phyloP scores from a whole-genome alignment of 1,284 basidiomycete genomes.

The Cutaneotrichosporon sp. region DNA sequence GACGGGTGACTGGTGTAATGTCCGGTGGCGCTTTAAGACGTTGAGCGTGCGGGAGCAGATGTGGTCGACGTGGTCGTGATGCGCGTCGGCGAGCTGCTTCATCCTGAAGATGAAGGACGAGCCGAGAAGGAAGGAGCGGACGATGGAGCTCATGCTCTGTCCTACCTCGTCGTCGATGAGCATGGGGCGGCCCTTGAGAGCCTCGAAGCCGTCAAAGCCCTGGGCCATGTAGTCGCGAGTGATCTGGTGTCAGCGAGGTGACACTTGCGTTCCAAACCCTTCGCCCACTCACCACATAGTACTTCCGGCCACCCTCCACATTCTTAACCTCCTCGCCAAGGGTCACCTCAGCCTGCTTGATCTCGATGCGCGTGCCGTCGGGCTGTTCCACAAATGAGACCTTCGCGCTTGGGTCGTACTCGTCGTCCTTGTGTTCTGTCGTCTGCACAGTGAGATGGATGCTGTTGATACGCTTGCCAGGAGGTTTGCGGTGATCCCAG shows the following conservation, averaged over 20 bases:
- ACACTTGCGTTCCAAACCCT: background rate
- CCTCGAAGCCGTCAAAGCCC: slow-evolving; percentile 73
- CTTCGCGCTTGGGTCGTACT: slow-evolving; percentile 29
- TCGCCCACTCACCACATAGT: slow-evolving; percentile 65
- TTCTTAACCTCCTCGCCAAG: slow-evolving; percentile 61
- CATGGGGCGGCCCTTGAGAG: slow-evolving; percentile 67
- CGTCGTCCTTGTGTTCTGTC: slow-evolving; percentile 33
- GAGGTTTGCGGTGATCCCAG: slow-evolving; percentile 73
- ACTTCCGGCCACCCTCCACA: slow-evolving; percentile 62
- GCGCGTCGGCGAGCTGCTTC: slow-evolving; percentile 47
- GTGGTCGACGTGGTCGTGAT: slow-evolving; percentile 35
- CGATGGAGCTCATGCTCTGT: slow-evolving; percentile 74
- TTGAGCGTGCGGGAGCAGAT: slow-evolving; percentile 36
- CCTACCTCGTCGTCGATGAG: slow-evolving; percentile 85
- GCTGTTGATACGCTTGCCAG: slow-evolving; percentile 70
- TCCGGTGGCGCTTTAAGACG: slow-evolving; percentile 36
- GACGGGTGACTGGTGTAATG: slow-evolving; percentile 27
- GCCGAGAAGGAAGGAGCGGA: slow-evolving; percentile 79
- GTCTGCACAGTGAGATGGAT: slow-evolving; percentile 61
- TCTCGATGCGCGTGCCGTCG: slow-evolving; percentile 54
- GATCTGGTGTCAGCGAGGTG: slow-evolving; percentile 33
- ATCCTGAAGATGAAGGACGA: slow-evolving; percentile 53
- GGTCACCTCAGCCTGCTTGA: slow-evolving; percentile 42
- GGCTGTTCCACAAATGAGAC: slow-evolving; percentile 50
- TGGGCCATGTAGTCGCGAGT: slow-evolving; percentile 53